phyloP scores from a whole-genome alignment of 2,329 filamentous ascomycete genomes.

The Botrytis medusae region DNA sequence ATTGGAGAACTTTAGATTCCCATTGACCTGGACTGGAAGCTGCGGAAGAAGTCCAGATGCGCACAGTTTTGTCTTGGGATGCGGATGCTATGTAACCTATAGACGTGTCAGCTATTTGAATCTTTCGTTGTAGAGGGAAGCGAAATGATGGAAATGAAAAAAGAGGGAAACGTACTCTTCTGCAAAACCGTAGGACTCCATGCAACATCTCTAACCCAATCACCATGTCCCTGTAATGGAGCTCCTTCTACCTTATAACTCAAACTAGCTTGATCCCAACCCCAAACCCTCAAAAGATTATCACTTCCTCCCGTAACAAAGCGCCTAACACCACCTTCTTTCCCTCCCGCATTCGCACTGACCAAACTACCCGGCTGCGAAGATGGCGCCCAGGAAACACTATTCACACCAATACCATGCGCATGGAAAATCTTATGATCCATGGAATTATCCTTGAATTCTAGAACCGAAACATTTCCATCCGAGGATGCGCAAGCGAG shows the following conservation, averaged over 20 bases:
- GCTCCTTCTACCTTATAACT: constrained; percentile 62
- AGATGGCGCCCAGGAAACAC: constrained; percentile 90
- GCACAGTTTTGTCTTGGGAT: constrained; percentile 93
- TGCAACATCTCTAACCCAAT: constrained; percentile 97
- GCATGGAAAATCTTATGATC: constrained; percentile 86
- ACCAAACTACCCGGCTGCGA: constrained; percentile 81
- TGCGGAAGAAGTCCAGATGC: constrained; percentile 87
- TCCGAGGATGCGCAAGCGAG: constrained; percentile 94
- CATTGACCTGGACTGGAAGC: constrained; percentile 65
- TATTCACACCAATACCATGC: constrained; percentile 92
- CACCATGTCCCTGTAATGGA: constrained; percentile 76
- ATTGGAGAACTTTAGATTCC: constrained; percentile 80
- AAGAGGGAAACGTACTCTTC: constrained; percentile 48
- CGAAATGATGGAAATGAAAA: neutral
- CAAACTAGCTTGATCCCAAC: constrained; percentile 65
- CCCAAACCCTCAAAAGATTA: constrained; percentile 92
- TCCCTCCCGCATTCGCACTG: constrained; percentile 60
- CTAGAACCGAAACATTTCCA: constrained; percentile 88
- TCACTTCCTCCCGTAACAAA: constrained; percentile 96
- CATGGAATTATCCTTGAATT: constrained; percentile 96
- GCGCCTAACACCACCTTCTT: constrained; percentile 61
- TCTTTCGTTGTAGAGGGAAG: neutral
- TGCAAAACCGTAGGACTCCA: constrained; percentile 95
- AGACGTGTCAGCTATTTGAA: neutral
- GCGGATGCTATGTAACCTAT: constrained; percentile 90